Evolutionary conservation across 2,329 filamentous ascomycete genomes (phyloP).

Genomic region (Trichoderma sp.): DNA sequence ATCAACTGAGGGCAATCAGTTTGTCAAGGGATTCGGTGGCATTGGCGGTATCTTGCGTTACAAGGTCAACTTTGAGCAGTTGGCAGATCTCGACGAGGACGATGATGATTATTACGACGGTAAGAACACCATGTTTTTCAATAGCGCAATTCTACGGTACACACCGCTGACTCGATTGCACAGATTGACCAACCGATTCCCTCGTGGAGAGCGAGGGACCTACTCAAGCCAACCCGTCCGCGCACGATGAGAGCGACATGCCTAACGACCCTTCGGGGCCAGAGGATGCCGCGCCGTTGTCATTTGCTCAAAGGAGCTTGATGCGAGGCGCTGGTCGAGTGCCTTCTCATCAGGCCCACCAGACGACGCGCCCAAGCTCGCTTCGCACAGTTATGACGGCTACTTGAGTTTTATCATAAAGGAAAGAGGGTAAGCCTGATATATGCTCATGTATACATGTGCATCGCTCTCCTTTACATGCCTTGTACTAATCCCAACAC

Average conservation of each 20-base stretch:
- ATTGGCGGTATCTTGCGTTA: conserved; percentile 97
- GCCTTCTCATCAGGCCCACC: conserved; percentile 40
- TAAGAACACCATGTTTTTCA: conserved; percentile 36
- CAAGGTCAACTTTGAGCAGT: conserved; percentile 99
- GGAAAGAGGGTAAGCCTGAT: conserved; percentile 38
- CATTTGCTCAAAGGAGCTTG: conserved; percentile 52
- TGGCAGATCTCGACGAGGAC: conserved; percentile 82
- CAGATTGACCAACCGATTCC: conserved; percentile 88
- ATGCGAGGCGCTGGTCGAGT: conserved; percentile 52
- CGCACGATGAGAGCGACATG: conserved; percentile 49
- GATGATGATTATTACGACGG: conserved; percentile 91
- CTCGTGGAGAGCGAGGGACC: conserved; percentile 86
- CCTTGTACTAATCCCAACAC: neutral
- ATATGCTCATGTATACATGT: neutral
- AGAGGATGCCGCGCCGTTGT: conserved; percentile 51
- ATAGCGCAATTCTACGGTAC: neutral
- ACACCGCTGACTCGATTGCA: conserved; percentile 26
- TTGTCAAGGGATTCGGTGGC: conserved; percentile 98
- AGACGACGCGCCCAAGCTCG: conserved; percentile 66
- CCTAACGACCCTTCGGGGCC: conserved; percentile 47
- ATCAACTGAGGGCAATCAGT: conserved; percentile 98
- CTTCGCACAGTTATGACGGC: conserved; percentile 70
- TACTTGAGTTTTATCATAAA: conserved; percentile 53
- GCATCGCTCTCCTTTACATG: neutral
- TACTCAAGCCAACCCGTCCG: conserved; percentile 63